A percentile compares a stretch with the other conserved stretches of the same genome.
phyloP scores from a whole-genome alignment of 169 alveolate species.

The Plasmodium ovale region DNA sequence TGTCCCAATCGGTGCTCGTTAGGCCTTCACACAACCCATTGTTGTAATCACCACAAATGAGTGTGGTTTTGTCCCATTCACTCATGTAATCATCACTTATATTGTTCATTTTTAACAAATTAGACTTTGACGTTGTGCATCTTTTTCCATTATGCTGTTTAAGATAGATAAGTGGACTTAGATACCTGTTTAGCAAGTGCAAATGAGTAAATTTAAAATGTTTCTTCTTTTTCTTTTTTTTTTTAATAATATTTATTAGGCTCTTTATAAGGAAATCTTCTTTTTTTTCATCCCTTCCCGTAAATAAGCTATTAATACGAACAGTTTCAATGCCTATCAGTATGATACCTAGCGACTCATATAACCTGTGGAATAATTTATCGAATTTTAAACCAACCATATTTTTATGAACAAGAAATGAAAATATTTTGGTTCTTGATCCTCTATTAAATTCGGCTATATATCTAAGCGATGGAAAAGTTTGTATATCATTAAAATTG shows the following conservation, averaged over 20 bases:
- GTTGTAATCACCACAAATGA: not conserved
- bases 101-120: constrained; percentile 3
- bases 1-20: not conserved
- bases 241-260: not conserved
- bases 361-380: constrained; percentile 61
- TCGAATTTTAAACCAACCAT: constrained; percentile 71
- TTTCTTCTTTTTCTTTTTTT: constrained; percentile 10
- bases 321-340: constrained; percentile 60
- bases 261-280: not conserved
- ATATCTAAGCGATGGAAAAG: constrained; percentile 24
- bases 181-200: constrained; percentile 35
- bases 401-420: constrained; percentile 54
- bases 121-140: not conserved
- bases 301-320: not conserved
- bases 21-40: not conserved
- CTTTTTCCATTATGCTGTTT: not conserved
- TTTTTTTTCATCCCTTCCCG: not conserved
- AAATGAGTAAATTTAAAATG: constrained; percentile 35
- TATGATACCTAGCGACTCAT: constrained; percentile 64
- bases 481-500: not conserved
- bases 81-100: not conserved
- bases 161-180: not conserved
- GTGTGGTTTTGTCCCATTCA: not conserved
- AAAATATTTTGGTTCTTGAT: constrained; percentile 53
- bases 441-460: constrained; percentile 53